Evolutionary conservation across 177 flowering plant species (phyloP).

Genomic region (Vitis hybrid): DNA sequence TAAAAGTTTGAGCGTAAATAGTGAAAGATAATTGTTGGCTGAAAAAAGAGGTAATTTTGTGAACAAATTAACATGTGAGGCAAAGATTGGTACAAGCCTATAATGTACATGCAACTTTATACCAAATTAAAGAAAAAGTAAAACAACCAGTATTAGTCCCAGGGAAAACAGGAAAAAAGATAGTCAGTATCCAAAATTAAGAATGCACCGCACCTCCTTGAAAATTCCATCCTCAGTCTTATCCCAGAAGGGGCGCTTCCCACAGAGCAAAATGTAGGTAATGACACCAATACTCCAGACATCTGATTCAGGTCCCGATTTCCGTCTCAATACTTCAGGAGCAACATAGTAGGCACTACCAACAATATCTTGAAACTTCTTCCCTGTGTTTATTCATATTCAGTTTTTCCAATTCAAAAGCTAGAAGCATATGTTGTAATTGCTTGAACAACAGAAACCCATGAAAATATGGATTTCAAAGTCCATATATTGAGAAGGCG

Average conservation of each 20-base stretch:
- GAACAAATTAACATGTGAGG: too few relatives aligned
- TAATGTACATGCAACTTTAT: too few relatives aligned
- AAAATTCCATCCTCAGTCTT: slow-evolving; percentile 99
- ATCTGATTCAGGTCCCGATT: slow-evolving; percentile 99
- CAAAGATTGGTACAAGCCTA: too few relatives aligned
- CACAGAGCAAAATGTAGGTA: slow-evolving; percentile 95
- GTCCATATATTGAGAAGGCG: not conserved
- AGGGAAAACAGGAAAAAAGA: not conserved
- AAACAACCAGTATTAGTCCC: not conserved
- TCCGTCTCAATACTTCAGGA: slow-evolving; percentile 94
- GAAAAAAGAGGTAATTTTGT: too few relatives aligned
- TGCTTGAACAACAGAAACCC: not conserved
- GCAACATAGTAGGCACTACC: slow-evolving; percentile 99
- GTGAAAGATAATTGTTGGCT: too few relatives aligned
- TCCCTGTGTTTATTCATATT: slow-evolving; percentile 51
- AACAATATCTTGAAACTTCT: slow-evolving; percentile 85
- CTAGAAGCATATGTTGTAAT: not conserved
- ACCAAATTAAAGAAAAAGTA: not conserved
- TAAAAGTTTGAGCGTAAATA: too few relatives aligned
- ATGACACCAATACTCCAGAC: slow-evolving; percentile 99
- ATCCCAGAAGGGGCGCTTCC: slow-evolving; percentile 98
- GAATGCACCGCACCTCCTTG: slow-evolving; percentile 65
- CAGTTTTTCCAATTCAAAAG: too few relatives aligned
- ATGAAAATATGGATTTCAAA: not conserved
- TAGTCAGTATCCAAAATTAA: not conserved